A percentile compares a stretch with the other conserved stretches of the same genome.
phyloP scores from a whole-genome alignment of 139 green algal genomes.

The Tetraselmis chui region DNA sequence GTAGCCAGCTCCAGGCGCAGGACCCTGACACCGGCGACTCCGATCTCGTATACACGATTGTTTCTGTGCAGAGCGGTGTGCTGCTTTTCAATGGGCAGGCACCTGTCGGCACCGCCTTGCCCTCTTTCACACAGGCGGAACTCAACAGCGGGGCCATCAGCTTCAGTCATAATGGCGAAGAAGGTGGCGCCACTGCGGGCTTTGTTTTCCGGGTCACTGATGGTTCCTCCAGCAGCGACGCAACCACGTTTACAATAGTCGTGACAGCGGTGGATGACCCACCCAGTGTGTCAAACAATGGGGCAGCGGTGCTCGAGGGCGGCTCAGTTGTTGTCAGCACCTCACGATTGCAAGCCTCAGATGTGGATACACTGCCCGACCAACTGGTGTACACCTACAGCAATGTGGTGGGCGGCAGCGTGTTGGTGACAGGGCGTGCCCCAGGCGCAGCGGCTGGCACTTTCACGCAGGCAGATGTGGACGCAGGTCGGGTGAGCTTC shows the following conservation, averaged over 20 bases:
- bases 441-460: neutral
- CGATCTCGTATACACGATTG: neutral
- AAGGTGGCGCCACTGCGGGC: neutral
- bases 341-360: neutral
- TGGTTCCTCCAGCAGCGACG: neutral
- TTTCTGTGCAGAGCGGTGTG: neutral
- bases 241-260: neutral
- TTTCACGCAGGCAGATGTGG: neutral
- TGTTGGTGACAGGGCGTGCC: neutral
- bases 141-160: neutral
- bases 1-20: neutral
- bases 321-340: neutral
- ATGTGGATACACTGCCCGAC: neutral
- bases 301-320: neutral
- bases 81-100: neutral
- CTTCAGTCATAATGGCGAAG: neutral
- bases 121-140: neutral
- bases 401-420: neutral
- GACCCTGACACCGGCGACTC: neutral
- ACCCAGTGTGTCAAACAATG: neutral
- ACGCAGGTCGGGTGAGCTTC: neutral
- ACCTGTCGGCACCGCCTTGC: neutral
- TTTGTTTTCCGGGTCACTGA: neutral
- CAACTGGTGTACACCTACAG: neutral
- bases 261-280: neutral